Conservation (phyloP, 768 basidiomycete genomes). For the Paxillus involutus region DNA sequence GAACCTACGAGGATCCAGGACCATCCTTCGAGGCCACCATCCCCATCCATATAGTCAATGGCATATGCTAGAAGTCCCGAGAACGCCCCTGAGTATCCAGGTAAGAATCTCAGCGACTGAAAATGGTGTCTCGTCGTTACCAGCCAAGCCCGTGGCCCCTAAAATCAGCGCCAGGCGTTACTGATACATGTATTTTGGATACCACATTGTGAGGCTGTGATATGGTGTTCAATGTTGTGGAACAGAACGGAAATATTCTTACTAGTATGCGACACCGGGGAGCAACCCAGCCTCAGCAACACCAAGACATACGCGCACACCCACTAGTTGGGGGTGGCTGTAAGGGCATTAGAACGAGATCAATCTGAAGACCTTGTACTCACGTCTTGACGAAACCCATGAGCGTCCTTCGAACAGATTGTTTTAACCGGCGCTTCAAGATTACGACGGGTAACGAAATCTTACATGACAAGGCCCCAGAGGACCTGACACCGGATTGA, state of each 20-base stretch:
- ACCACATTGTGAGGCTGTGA: slow-evolving; percentile 62
- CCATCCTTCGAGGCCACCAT: slow-evolving; percentile 55
- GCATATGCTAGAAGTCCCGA: slow-evolving; percentile 59
- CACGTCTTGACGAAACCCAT: slow-evolving; percentile 73
- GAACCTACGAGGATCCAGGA: slow-evolving; percentile 63
- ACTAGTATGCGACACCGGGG: slow-evolving; percentile 78
- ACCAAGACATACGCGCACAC: slow-evolving; percentile 57
- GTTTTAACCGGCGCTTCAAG: slow-evolving; percentile 4
- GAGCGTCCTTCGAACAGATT: slow-evolving; percentile 40
- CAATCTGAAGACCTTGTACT: neutral
- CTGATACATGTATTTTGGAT: slow-evolving; percentile 61
- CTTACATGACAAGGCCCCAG: slow-evolving; percentile 66
- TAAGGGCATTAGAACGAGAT: neutral
- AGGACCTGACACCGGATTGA: slow-evolving; percentile 39
- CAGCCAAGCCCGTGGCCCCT: slow-evolving; percentile 61
- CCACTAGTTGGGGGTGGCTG: slow-evolving; percentile 64
- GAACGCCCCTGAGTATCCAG: slow-evolving; percentile 42
- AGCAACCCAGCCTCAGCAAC: slow-evolving; percentile 70
- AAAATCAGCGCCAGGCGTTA: slow-evolving; percentile 64
- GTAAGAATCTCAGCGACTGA: neutral
- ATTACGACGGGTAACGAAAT: too few species aligned
- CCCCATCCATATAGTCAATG: slow-evolving; percentile 52
- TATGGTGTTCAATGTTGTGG: neutral
- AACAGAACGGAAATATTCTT: slow-evolving; percentile 10
- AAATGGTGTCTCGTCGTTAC: slow-evolving; percentile 14